Evolutionary conservation across 768 basidiomycete genomes (phyloP).

Genomic region (Boletus rubroflammeus): DNA sequence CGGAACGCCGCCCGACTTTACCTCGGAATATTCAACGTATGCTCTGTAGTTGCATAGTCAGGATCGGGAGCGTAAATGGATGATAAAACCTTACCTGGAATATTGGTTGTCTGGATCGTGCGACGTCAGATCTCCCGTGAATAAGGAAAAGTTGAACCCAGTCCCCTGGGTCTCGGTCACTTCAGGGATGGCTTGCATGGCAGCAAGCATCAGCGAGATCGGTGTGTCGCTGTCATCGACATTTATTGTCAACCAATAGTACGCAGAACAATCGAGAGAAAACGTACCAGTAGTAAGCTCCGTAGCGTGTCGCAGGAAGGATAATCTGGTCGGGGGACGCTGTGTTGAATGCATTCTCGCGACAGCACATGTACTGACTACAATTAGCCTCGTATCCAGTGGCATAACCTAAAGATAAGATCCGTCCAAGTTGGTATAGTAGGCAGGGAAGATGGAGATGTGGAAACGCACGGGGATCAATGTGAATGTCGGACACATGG

Average conservation of each 20-base stretch:
- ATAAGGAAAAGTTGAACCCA: slow-evolving; percentile 63
- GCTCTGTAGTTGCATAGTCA: slow-evolving; percentile 34
- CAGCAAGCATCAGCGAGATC: slow-evolving; percentile 51
- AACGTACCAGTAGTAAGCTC: slow-evolving; percentile 32
- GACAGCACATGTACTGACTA: slow-evolving; percentile 59
- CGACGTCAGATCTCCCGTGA: slow-evolving; percentile 70
- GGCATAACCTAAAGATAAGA: slow-evolving; percentile 46
- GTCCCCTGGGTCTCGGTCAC: slow-evolving; percentile 55
- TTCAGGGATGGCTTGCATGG: slow-evolving; percentile 61
- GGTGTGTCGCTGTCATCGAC: slow-evolving; percentile 51
- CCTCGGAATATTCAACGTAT: slow-evolving; percentile 61
- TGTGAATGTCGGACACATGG: slow-evolving; percentile 48
- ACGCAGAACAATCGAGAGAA: background rate
- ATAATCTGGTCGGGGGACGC: slow-evolving; percentile 46
- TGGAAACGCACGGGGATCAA: slow-evolving; percentile 44
- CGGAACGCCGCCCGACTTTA: slow-evolving; percentile 12
- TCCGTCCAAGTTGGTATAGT: background rate
- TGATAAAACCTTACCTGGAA: slow-evolving; percentile 41
- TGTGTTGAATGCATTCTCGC: slow-evolving; percentile 45
- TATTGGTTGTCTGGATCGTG: slow-evolving; percentile 69
- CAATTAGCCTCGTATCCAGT: slow-evolving; percentile 73
- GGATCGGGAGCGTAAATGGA: background rate
- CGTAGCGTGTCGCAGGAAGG: slow-evolving; percentile 61
- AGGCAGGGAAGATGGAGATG: too few relatives aligned
- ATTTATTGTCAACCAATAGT: background rate